These are phyloP conservation scores for Chrysophaeum taylorii DNA, from an alignment of 352 stramenopile genomes.

Conservation along the genomic window DNA sequence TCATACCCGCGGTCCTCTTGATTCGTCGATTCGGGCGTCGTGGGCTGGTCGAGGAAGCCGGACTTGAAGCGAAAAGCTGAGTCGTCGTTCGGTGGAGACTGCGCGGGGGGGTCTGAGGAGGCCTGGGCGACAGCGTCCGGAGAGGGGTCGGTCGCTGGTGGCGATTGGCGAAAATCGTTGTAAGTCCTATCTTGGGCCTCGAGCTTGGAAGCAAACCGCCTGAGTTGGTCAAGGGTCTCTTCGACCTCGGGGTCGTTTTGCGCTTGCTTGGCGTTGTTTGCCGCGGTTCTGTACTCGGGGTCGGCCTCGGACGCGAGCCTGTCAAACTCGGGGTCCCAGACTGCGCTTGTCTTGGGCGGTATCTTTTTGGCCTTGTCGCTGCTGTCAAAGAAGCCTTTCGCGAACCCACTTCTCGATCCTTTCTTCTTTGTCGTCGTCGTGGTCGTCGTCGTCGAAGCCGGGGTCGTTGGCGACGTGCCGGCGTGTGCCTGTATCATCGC, in stretches of 20 bases:
- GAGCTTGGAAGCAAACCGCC: neutral
- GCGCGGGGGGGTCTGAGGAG: neutral
- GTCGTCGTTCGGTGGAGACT: neutral
- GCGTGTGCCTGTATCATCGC: constrained; percentile 12
- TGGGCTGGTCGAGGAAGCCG: neutral
- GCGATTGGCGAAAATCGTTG: neutral
- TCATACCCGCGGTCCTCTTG: neutral
- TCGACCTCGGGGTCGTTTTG: neutral
- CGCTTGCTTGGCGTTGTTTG: neutral
- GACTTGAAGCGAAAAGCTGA: neutral
- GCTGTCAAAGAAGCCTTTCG: constrained; percentile 16
- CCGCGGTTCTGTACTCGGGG: neutral
- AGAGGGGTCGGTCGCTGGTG: neutral
- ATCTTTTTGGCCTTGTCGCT: neutral
- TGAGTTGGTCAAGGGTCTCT: neutral
- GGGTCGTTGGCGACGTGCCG: neutral
- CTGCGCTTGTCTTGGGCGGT: neutral
- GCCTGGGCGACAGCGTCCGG: neutral
- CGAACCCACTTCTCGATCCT: too few species aligned
- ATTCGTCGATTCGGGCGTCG: neutral
- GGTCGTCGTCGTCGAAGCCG: neutral
- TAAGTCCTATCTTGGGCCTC: neutral
- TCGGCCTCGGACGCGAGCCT: constrained; percentile 8
- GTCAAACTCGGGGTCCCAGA: constrained; percentile 8
- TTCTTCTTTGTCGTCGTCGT: neutral